Evolutionary conservation across 768 basidiomycete genomes (phyloP), one percentile per base, ranked within the genome.

Genomic region (Pleurotus tuoliensis): DNA sequence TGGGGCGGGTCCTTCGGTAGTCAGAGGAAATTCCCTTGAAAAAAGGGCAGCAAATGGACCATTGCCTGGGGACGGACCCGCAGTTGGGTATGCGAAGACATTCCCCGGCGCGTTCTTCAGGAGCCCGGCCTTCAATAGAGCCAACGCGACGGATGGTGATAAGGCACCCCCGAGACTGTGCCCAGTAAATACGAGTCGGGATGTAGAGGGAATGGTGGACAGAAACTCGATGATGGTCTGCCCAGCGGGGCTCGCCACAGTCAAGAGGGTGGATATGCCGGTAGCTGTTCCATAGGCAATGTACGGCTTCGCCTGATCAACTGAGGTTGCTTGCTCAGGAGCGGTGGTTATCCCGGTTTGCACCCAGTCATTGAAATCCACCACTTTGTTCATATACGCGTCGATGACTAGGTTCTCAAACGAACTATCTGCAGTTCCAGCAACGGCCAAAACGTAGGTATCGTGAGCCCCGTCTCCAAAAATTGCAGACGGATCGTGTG

Each of bases 151-250:
- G 11, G 27, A 34, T 37, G 55, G 55, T n/a, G 55, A 16, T 25
- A 56, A 37, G 11, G 55, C 55, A 12, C 45, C 55, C 15, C 24
- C 55, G 11, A 56, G 55, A 16, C 55, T 56, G 46, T 56, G 55
- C 15, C 55, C 55, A 15, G 55, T 56, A 22, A 56, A 56, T 13
- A 56, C 30, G 16, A 56, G 27, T 15, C 55, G 45, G 13, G 55
- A 56, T 3, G 55, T 18, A 4, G 45, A 13, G 13, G 55, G 47
- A 9, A 48, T 34, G 25, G 45, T 24, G 34, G 47, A 20, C 18
- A 56, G 22, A 25, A 56, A 56, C 16, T 56, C 30, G 55, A 34
- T 18, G 27, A 56, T n/a, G 11, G 45, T 56, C 15, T 44, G 46
- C 18, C 43, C 55, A 24, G 38, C 45, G 5, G 55, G 34, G 18